Evolutionary conservation across 352 stramenopile genomes (phyloP), one percentile per base, ranked within the genome.

Genomic region (Globisporangium uncinulatum): DNA sequence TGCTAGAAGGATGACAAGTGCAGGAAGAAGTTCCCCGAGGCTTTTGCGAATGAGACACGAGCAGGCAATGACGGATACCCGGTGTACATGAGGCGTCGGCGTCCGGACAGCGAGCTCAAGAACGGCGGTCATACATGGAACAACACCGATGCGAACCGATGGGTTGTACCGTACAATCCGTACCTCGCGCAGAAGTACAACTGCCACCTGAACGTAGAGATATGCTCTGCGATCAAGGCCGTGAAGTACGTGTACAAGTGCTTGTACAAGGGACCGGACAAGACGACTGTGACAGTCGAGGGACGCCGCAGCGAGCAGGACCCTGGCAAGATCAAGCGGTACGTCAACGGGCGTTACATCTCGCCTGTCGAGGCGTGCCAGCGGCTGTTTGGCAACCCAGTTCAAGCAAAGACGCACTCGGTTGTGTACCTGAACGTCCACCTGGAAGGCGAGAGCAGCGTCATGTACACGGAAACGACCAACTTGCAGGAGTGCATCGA

Each of bases 281-380:
- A 51, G 45, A 51, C 45, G 45, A 36, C 45, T 5, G 6, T 51
- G 9, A 36, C 45, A 0, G 17, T 51, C 15, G 3, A 29, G 17
- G 44, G 44, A 4, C 15, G 44, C 10, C 34, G 21, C 11, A 13
- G 14, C 5, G 34, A 48, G 0, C 47, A 54, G 17, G 41, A 51
- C 0, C n/a, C 46, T 11, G 63, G 74, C 24, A 59, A 83, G 36
- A 62, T 75, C 10, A 15, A 54, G 1, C 37, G 51, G 14, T 76
- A 70, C 20, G 24, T 76, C 0, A 64, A 51, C 0, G 67, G 51
- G 3, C 49, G 70, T 0, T 78, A 76, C 37, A 67, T 83, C 13
- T 71, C 65, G 6, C 61, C 67, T 0, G 39, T 71, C 4, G 67
- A 83, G 32, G 58, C 59, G 8, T 73, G 61, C 29, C 54, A 61